Base-by-base conservation (phyloP, 129 eudicot genomes). In the Artemisia argyi region DNA sequence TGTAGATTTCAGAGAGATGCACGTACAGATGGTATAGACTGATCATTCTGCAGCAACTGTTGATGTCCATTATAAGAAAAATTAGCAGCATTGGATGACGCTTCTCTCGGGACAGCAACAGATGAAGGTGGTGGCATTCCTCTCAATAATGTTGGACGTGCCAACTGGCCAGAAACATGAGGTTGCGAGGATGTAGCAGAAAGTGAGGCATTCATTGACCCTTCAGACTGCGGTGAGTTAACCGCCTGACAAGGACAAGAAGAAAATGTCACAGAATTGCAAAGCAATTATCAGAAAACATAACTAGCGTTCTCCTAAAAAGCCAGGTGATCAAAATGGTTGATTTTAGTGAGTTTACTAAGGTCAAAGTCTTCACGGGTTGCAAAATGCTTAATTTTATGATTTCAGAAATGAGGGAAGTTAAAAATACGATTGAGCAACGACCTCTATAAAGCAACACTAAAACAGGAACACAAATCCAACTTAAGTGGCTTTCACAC, bases 31-130 rank as follows among this genome's bases (percentile, higher is more conserved):
- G 66, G 66, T 70, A 80, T 85, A 28, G 83, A 70, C 64, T 64
- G 83, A 60, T 81, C 80, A 56, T 67, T 84, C 74, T 70, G 89
- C 73, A 13, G 57, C 17, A 66, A 74, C 65, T 73, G 81, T 14
- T 63, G 61, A 59, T 59, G 76, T 72, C 83, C 80, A 63, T 49
- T 76, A 47, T 75, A 82, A 73, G 89, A 85, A 61, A 81, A 85
- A 56, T 24, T 78, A 50, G 82, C 83, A 76, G 81, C 68, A 79
- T 64, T 72, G 5, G 82, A 67, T 51, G 77, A 63, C 47, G 50
- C 62, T 74, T 80, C 85, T 50, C 72, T 60, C 2, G 80, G 78
- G 60, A 77, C 77, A 57, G 66, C 49, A 71, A 78, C 66, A 73
- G 81, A 73, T 20, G 72, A 62, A 30, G 85, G 80, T 68, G 78